Evolutionary conservation across 345 rosid species (phyloP).

Genomic region (Toxicodendron radicans): DNA sequence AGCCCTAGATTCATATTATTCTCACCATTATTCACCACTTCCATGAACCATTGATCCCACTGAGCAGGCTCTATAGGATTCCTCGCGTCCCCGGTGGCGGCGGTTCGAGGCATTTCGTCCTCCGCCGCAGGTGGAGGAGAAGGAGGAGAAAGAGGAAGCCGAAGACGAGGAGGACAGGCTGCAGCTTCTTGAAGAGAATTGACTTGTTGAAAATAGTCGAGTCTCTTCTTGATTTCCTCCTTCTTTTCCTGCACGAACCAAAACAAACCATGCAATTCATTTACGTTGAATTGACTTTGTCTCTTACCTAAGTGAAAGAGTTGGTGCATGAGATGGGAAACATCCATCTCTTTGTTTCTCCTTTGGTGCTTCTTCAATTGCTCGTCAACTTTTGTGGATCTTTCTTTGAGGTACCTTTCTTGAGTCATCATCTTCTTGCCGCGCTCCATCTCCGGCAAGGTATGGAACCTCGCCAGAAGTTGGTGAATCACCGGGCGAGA

Average conservation of each 20-base stretch:
- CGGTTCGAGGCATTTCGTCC: neutral
- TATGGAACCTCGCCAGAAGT: slow-evolving; percentile 21
- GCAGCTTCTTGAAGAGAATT: neutral
- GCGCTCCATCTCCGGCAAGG: slow-evolving; percentile 29
- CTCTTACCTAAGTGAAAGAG: slow-evolving; percentile 5
- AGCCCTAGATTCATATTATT: neutral
- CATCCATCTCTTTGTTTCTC: slow-evolving; percentile 25
- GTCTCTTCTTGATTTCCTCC: slow-evolving; percentile 20
- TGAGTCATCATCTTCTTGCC: slow-evolving; percentile 35
- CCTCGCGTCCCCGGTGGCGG: neutral
- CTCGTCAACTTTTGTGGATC: slow-evolving; percentile 23
- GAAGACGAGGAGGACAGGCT: neutral
- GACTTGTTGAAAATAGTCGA: slow-evolving; percentile 8
- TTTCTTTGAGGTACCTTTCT: slow-evolving; percentile 34
- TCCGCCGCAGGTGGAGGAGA: neutral
- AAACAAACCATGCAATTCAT: slow-evolving; percentile 15
- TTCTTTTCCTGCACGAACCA: slow-evolving; percentile 34
- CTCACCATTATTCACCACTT: neutral
- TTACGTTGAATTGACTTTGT: neutral
- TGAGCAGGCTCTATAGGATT: neutral
- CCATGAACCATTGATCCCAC: slow-evolving; percentile 12
- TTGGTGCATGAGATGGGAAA: slow-evolving; percentile 25
- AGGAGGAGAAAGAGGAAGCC: neutral
- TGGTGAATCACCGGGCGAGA: slow-evolving; percentile 15
- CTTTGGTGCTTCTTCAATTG: slow-evolving; percentile 15